Evolutionary conservation across 306 rosid species (phyloP), one percentile per base, ranked within the genome.

Genomic region (Begonia loranthoides): DNA sequence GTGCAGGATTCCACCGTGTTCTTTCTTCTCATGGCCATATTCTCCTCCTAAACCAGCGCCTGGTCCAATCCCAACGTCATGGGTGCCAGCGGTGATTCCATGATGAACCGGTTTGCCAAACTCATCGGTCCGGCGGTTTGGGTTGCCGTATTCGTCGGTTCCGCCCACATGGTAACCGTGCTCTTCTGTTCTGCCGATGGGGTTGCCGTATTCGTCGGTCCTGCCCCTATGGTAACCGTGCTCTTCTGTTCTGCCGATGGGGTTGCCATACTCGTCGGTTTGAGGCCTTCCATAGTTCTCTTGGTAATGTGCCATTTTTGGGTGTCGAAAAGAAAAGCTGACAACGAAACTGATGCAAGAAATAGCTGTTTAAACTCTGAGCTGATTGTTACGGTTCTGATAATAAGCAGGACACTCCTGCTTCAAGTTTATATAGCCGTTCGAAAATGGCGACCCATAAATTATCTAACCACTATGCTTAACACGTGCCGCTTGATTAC

Each of bases 301-400:
- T 38, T 60, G 74, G 48, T 6, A 19, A 1, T 69, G 50, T 2
- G 69, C 56, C 79, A 74, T 74, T 64, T 64, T 60, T 12, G 5
- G 36, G 1, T 12, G 13, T 44, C 48, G 15, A 44, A 14, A 44
- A 12, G 15, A 1, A 44, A 44, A 12, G 14, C 2, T 44, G 6
- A 44, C 48, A 44, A 44, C 48, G 14, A 44, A 11, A 44, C 48
- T 44, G 48, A 10, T 44, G 14, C 13, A 12, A 44, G 48, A 11
- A 2, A 44, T 10, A 44, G 0, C 0, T 28, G 9, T 28, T 28
- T 28, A 7, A 28, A 2, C 36, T 2, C 36, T 7, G 36, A 44
- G 4, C 48, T 11, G 14, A 44, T 3, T 10, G 15, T 14, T 44
- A 12, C 13, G 1, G 13, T 0, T 44, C 10, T 14, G 9, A 9